Conservation (phyloP, 345 rosid genomes). For the Hevea brasiliensis region DNA sequence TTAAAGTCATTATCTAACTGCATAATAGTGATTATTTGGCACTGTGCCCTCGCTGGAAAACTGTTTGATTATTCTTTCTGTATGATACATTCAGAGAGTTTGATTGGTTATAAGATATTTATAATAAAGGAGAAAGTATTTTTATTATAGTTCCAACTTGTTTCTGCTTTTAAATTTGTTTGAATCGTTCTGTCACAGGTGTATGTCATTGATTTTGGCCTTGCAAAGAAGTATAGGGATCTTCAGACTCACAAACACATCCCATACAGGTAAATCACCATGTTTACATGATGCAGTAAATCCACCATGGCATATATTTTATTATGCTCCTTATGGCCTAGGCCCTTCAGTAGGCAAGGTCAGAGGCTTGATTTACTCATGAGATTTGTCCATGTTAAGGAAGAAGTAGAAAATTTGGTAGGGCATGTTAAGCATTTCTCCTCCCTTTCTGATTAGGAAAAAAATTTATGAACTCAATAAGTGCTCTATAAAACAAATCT, state of each 20-base stretch:
- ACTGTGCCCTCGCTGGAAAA: neutral
- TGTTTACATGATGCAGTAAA: neutral
- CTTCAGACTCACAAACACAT: conserved; percentile 90
- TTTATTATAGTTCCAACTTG: neutral
- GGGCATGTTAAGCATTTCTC: neutral
- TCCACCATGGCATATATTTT: neutral
- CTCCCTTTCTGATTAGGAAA: neutral
- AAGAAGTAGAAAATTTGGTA: neutral
- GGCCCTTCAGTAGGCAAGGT: neutral
- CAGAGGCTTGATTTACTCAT: neutral
- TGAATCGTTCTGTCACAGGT: conserved; percentile 42
- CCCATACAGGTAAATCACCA: conserved; percentile 59
- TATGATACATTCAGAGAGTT: neutral
- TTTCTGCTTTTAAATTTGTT: conserved; percentile 8
- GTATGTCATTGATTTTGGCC: conserved; percentile 80
- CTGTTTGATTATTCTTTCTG: no score
- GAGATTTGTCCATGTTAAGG: neutral
- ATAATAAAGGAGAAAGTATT: no score
- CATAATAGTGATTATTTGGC: neutral
- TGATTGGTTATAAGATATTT: neutral
- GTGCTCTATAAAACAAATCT: no score
- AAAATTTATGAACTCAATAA: neutral
- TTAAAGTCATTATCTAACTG: neutral
- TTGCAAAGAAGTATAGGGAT: conserved; percentile 87
- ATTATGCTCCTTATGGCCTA: neutral